Conservation (phyloP, 1,284 basidiomycete genomes). For the Cutaneotrichosporon spelunceum region DNA sequence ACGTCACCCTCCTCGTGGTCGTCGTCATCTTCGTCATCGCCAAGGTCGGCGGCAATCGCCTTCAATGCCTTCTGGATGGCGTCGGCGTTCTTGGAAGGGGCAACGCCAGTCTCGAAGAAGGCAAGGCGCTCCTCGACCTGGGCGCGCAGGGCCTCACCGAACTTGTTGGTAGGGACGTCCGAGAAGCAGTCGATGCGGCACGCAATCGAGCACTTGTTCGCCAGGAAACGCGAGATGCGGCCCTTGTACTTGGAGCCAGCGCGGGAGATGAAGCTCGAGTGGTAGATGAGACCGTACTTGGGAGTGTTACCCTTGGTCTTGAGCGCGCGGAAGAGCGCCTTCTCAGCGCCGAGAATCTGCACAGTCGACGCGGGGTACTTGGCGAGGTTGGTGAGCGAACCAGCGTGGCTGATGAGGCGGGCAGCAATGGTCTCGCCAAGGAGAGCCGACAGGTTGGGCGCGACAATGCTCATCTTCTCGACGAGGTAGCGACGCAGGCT, state of each 20-base stretch:
- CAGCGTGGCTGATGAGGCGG: constrained; percentile 94
- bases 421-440: constrained; percentile 95
- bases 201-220: constrained; percentile 99
- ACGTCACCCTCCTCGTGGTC: constrained; percentile 58
- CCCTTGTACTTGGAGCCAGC: constrained; percentile 96
- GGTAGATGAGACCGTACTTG: constrained; percentile 92
- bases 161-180: constrained; percentile 84
- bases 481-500: constrained; percentile 82
- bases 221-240: constrained; percentile 93
- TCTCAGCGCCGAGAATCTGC: constrained; percentile 97
- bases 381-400: constrained; percentile 91
- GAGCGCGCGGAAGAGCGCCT: constrained; percentile 93
- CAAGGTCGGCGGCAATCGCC: constrained; percentile 64
- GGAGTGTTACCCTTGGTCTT: constrained; percentile 99
- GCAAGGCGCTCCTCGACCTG: constrained; percentile 95
- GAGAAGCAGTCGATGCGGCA: constrained; percentile 96
- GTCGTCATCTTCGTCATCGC: constrained; percentile 67
- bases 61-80: constrained; percentile 84
- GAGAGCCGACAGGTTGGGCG: constrained; percentile 89
- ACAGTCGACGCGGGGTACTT: constrained; percentile 98
- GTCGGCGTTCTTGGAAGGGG: constrained; percentile 81
- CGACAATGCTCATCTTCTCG: constrained; percentile 98
- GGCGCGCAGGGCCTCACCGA: constrained; percentile 85
- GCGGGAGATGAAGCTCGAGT: constrained; percentile 92
- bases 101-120: constrained; percentile 83